A percentile compares a stretch with the other conserved stretches of the same genome.
Evolutionary conservation across 306 rosid genomes (phyloP).

Genomic region (Abrus pulchellus): DNA sequence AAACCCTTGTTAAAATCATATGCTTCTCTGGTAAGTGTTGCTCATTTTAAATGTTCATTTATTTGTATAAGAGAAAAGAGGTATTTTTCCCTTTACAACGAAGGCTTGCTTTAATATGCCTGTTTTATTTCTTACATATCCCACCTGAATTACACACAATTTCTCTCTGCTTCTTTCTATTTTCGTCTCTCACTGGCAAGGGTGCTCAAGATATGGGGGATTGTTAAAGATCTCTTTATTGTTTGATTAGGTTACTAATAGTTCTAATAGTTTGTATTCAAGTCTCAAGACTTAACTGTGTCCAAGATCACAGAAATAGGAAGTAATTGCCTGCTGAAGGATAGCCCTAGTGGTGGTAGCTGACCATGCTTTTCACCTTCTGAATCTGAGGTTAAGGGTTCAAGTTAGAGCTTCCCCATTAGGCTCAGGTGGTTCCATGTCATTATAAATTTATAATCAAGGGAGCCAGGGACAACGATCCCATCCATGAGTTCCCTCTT

Average conservation of each 20-base stretch:
- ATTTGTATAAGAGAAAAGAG: slow-evolving; percentile 12
- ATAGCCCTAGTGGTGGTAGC: slow-evolving; percentile 11
- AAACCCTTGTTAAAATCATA: slow-evolving; percentile 87
- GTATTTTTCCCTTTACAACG: not conserved
- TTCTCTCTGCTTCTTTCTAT: slow-evolving; percentile 27
- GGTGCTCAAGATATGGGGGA: slow-evolving; percentile 7
- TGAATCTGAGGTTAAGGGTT: slow-evolving; percentile 26
- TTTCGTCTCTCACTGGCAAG: slow-evolving; percentile 6
- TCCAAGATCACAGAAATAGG: slow-evolving; percentile 1
- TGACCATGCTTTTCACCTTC: slow-evolving; percentile 12
- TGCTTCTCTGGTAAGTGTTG: slow-evolving; percentile 78
- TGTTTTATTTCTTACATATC: slow-evolving; percentile 9
- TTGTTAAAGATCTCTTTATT: slow-evolving; percentile 2
- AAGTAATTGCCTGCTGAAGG: not conserved
- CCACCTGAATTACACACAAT: not conserved
- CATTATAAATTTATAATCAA: not conserved
- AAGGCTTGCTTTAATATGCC: slow-evolving; percentile 10
- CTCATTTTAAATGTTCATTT: slow-evolving; percentile 6
- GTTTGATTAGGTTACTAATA: slow-evolving; percentile 23
- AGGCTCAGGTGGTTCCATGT: slow-evolving; percentile 1
- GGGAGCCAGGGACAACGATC: not conserved
- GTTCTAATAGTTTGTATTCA: not conserved
- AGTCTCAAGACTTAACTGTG: not conserved
- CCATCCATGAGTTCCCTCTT: slow-evolving; percentile 7
- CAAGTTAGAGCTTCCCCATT: slow-evolving; percentile 19